Evolutionary conservation across 305 asterid genomes (phyloP).

Genomic region (Rubia tinctorum): DNA sequence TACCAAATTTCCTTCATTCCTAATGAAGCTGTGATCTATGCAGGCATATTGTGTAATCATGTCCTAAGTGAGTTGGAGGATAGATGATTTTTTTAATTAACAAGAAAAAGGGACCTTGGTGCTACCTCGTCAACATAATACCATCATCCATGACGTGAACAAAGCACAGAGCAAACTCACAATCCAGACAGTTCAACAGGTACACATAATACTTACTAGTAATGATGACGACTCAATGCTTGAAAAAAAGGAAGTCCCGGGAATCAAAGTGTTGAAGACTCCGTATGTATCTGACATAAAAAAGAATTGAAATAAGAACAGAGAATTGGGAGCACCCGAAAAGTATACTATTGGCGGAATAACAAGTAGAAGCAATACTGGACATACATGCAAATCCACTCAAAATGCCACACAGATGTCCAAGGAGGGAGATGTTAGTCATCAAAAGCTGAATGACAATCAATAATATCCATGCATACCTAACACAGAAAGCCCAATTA

Average conservation of each 20-base stretch:
- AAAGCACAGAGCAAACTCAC: constrained; percentile 4
- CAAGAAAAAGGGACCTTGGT: background rate
- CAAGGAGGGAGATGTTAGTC: constrained; percentile 90
- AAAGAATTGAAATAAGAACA: constrained; percentile 20
- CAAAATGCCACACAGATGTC: constrained; percentile 94
- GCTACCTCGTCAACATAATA: background rate
- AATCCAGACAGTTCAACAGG: constrained; percentile 16
- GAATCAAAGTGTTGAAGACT: constrained; percentile 61
- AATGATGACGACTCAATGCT: constrained; percentile 75
- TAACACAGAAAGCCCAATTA: constrained; percentile 23
- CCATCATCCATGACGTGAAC: background rate
- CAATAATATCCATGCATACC: constrained; percentile 95
- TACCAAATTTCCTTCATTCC: background rate
- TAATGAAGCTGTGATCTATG: background rate
- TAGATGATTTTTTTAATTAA: background rate
- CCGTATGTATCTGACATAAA: constrained; percentile 72
- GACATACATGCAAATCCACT: constrained; percentile 90
- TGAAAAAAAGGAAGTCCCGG: constrained; percentile 79
- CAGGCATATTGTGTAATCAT: no score
- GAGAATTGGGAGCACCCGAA: background rate
- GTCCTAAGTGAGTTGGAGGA: background rate
- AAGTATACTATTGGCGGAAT: background rate
- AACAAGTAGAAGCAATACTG: constrained; percentile 5
- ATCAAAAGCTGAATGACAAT: constrained; percentile 87
- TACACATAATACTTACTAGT: constrained; percentile 53